Percentiles rank a stretch among this genome's conserved stretches.
These are phyloP conservation scores for Cyberlindnera veronae DNA, from an alignment of 805 yeast species.

Conservation along the genomic window DNA sequence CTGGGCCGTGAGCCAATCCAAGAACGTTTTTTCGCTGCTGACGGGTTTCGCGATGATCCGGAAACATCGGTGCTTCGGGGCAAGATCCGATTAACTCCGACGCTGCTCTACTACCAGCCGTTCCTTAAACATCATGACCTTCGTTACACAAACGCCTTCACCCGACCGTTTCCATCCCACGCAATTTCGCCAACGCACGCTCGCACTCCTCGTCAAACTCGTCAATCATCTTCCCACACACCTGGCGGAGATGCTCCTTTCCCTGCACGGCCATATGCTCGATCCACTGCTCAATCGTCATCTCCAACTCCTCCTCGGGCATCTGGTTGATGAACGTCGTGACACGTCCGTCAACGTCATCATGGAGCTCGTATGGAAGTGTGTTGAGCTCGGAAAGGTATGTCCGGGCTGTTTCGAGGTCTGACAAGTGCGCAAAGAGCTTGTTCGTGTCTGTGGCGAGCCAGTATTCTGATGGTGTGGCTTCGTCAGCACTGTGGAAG, in stretches of 20 bases:
- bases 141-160: too few relatives aligned
- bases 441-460: constrained; percentile 28
- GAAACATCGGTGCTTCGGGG: too few relatives aligned
- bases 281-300: constrained; percentile 74
- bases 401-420: constrained; percentile 31
- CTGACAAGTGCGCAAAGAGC: constrained; percentile 27
- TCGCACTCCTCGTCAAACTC: constrained; percentile 47
- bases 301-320: constrained; percentile 65
- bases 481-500: constrained; percentile 14
- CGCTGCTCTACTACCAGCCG: not conserved
- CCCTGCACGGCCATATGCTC: constrained; percentile 52
- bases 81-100: too few relatives aligned
- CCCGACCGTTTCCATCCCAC: constrained; percentile 31
- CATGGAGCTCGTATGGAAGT: constrained; percentile 38
- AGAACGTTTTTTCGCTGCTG: constrained; percentile 12
- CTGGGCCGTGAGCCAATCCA: constrained; percentile 8
- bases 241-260: constrained; percentile 41
- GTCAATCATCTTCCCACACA: constrained; percentile 44
- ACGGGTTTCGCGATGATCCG: too few relatives aligned
- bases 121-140: too few relatives aligned
- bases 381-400: constrained; percentile 19
- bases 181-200: constrained; percentile 44
- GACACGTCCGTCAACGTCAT: constrained; percentile 64
- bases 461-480: constrained; percentile 23
- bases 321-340: constrained; percentile 62